These are phyloP conservation scores for Cynanchum wilfordii DNA, from an alignment of 257 asterid species.

Conservation along the genomic window DNA sequence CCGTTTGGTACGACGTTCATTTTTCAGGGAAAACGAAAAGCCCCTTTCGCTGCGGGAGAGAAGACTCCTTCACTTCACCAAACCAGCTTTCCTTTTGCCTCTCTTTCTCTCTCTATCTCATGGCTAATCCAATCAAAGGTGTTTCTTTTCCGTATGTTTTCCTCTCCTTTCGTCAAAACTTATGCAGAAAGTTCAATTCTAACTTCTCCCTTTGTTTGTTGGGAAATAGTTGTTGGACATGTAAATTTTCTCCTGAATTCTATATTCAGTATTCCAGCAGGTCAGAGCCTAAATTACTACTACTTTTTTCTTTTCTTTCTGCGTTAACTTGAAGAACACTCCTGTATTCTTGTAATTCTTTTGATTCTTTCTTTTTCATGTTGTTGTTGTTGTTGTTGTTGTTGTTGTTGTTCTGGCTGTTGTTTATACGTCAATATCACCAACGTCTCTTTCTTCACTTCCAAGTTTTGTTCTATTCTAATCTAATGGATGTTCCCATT, in stretches of 20 bases:
- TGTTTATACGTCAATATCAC: slow-evolving; percentile 24
- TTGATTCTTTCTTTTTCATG: background rate
- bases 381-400: background rate
- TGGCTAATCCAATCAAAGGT: background rate
- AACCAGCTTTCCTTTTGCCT: background rate
- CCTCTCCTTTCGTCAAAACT: background rate
- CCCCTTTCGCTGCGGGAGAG: background rate
- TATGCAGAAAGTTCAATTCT: background rate
- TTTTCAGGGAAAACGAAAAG: background rate
- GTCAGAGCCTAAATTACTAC: slow-evolving; percentile 10
- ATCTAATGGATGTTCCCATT: slow-evolving; percentile 32
- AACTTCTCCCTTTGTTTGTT: slow-evolving; percentile 34
- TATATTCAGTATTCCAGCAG: slow-evolving; percentile 5
- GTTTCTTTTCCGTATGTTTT: background rate
- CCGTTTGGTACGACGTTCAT: background rate
- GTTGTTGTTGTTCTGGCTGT: slow-evolving; percentile 10
- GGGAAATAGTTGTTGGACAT: slow-evolving; percentile 36
- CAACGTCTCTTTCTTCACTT: slow-evolving; percentile 49
- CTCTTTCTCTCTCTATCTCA: background rate
- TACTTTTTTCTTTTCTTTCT: background rate
- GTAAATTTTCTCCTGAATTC: slow-evolving; percentile 27
- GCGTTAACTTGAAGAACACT: slow-evolving; percentile 18
- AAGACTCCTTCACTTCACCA: background rate
- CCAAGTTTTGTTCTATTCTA: slow-evolving; percentile 32
- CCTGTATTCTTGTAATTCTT: background rate